These are phyloP conservation scores for Aspergillus conjunctus DNA, from an alignment of 495 filamentous ascomycete species.

Conservation along the genomic window DNA sequence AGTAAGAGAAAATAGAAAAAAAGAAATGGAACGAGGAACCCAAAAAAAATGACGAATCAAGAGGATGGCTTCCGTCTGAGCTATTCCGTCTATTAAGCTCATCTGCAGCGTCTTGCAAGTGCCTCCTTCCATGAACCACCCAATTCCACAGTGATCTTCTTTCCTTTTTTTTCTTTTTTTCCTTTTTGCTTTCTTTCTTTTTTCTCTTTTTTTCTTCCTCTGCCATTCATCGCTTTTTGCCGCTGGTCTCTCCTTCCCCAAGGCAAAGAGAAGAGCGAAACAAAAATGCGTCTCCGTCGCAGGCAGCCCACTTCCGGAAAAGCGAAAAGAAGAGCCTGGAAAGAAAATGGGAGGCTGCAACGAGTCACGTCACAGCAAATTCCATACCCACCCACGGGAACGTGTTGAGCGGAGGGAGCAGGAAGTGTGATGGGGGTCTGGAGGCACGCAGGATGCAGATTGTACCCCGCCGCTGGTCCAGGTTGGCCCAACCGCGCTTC, in stretches of 20 bases:
- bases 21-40: not conserved
- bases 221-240: not conserved
- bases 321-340: not conserved
- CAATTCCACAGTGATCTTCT: not conserved
- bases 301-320: not conserved
- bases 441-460: conserved; percentile 2
- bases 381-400: conserved; percentile 1
- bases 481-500: not conserved
- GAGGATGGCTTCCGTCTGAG: not conserved
- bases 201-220: not conserved
- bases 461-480: conserved; percentile 2
- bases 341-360: not conserved
- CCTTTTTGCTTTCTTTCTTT: not conserved
- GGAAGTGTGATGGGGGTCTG: conserved; percentile 4
- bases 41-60: not conserved
- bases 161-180: not conserved
- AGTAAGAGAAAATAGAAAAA: not conserved
- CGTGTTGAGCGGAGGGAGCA: conserved; percentile 4
- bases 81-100: conserved; percentile 18
- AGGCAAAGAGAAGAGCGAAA: not conserved
- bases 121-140: not conserved
- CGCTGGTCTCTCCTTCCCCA: not conserved
- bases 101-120: conserved; percentile 4
- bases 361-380: not conserved
- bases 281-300: not conserved